phyloP scores from a whole-genome alignment of 2,329 filamentous ascomycete genomes.

The Colletotrichum noveboracense region DNA sequence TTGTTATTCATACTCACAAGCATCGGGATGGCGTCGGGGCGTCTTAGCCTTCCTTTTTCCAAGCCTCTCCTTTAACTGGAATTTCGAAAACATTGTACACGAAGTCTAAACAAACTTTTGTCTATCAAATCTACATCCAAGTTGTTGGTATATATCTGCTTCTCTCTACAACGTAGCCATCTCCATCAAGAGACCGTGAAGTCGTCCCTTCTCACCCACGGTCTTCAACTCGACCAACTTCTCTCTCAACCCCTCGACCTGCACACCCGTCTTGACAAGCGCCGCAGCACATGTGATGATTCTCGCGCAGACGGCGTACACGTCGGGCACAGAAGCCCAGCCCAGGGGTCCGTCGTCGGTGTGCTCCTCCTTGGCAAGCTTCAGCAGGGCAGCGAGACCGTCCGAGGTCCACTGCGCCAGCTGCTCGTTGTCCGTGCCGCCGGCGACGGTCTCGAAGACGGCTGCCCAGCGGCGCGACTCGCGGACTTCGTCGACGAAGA shows the following conservation, averaged over 20 bases:
- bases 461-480: conserved; percentile 74
- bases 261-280: conserved; percentile 25
- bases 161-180: not conserved
- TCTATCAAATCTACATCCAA: not conserved
- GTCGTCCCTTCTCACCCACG: conserved; percentile 1
- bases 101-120: not conserved
- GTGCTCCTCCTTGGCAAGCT: conserved; percentile 26
- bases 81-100: not conserved
- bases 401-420: conserved; percentile 53
- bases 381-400: conserved; percentile 51
- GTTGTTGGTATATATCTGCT: not conserved
- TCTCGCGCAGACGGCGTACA: conserved; percentile 65
- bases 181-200: conserved; percentile 23
- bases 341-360: conserved; percentile 70
- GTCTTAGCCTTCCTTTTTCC: not conserved
- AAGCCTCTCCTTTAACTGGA: not conserved
- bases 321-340: conserved; percentile 71
- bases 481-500: conserved; percentile 84
- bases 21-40: conserved; percentile 9
- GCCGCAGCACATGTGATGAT: conserved; percentile 46
- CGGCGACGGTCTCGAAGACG: conserved; percentile 40
- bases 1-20: not conserved
- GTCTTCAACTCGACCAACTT: conserved; percentile 4
- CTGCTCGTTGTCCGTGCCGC: conserved; percentile 24
- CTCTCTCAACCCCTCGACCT: not conserved